Base-by-base conservation (phyloP, 225 moss, liverwort and hornwort species). In the Polytrichum formosum region DNA sequence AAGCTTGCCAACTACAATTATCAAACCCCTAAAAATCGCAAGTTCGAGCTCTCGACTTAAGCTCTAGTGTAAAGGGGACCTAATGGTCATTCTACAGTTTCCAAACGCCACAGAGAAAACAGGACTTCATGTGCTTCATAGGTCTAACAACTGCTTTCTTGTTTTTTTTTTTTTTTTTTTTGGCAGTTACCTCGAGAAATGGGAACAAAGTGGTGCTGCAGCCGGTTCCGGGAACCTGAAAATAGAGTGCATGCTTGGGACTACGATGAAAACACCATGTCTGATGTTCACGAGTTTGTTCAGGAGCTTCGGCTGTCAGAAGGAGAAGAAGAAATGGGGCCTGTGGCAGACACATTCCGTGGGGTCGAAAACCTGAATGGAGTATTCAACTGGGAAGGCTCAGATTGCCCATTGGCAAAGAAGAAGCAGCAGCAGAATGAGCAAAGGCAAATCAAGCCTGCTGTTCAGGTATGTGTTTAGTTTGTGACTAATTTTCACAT, bases 181-280 rank as follows among this genome's bases (percentile, higher is more conserved):
- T 46, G 3, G 46, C 46, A 46, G 16, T 4, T 46, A 46, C 16
- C 13, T 13, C 46, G 46, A 46, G 46, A 54, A 61, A 85, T 76
- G 78, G 78, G 76, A 27, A 73, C 81, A 56, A 81, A 81, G 68
- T 81, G 85, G 85, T 85, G 85, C 68, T 85, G 81, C 64, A 85
- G 81, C 18, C 70, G 75, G 33, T 81, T 75, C 37, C 81, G 78
- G 76, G 81, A 85, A 65, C 78, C 78, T 1, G 85, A 81, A 64
- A 70, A 30, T 28, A 79, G 46, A 72, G 85, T 85, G 54, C 80
- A 79, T 35, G 74, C 79, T 54, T 79, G 79, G 23, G 82, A 81
- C 18, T 73, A 64, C 10, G 6, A 54, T 27, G 37, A 55, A 5
- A 6, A 18, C 26, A 23, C 29, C 26, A 81, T 68, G 68, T 13